Percentiles rank a stretch among this genome's conserved stretches.
Evolutionary conservation across 306 rosid genomes (phyloP).

Genomic region (Prunus fruticosa): DNA sequence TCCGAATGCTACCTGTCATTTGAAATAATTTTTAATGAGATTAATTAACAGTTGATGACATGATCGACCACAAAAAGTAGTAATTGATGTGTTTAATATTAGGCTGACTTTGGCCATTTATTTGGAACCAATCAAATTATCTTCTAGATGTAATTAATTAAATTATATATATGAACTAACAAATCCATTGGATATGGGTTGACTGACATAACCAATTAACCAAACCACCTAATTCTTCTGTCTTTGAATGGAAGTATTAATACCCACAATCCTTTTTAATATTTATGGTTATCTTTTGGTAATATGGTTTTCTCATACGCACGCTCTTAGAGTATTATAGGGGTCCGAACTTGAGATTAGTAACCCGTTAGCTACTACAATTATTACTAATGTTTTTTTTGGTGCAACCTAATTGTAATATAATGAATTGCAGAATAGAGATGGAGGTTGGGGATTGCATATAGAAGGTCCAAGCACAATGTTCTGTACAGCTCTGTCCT

Average conservation of each 20-base stretch:
- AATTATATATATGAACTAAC: not conserved
- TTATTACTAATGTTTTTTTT: not conserved
- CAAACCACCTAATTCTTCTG: no score
- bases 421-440: slow-evolving; percentile 44
- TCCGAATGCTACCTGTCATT: not conserved
- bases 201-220: no score
- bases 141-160: no score
- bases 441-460: slow-evolving; percentile 93
- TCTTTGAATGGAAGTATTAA: no score
- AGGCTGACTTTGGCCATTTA: not conserved
- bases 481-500: slow-evolving; percentile 61
- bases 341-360: no score
- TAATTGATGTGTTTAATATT: no score
- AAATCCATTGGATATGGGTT: not conserved
- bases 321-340: no score
- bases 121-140: not conserved
- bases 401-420: not conserved
- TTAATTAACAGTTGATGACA: not conserved
- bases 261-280: no score
- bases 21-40: not conserved
- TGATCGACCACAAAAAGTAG: no score
- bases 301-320: no score
- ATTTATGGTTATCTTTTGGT: no score
- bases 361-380: no score
- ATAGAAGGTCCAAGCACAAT: slow-evolving; percentile 76